Percentiles rank a stretch among this genome's conserved stretches.
Conservation (phyloP, 441 rosid genomes). For the Gossypium davidsonii region DNA sequence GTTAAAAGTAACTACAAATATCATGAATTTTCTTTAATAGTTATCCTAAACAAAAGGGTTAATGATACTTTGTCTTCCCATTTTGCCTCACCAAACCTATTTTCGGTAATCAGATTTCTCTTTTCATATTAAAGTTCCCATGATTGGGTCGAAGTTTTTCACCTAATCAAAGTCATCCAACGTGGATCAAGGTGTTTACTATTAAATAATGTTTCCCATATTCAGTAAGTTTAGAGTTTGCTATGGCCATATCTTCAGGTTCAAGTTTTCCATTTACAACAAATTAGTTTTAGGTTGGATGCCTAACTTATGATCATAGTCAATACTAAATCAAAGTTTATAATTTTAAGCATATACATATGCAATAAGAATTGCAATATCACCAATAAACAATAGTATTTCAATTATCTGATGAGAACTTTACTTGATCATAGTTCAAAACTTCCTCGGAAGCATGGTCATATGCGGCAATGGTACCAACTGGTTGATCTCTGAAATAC, state of each 20-base stretch:
- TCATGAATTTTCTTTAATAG: not conserved
- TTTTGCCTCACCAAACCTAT: not conserved
- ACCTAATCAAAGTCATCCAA: not conserved
- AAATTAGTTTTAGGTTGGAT: not conserved
- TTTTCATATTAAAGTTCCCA: not conserved
- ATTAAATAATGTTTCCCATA: not conserved
- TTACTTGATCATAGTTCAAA: slow-evolving; percentile 77
- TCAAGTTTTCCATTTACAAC: not conserved
- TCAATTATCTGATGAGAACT: not conserved
- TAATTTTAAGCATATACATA: not conserved
- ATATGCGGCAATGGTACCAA: slow-evolving; percentile 1
- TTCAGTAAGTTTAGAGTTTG: not conserved
- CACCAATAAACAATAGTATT: not conserved
- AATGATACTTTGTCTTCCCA: not conserved
- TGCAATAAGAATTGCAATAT: not conserved
- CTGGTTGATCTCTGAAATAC: slow-evolving; percentile 47
- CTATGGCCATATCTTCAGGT: not conserved
- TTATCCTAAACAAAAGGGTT: not conserved
- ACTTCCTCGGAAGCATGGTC: slow-evolving; percentile 85
- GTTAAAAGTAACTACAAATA: not conserved
- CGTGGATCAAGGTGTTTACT: not conserved
- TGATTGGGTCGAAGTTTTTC: not conserved
- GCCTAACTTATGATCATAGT: not conserved
- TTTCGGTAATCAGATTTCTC: not conserved
- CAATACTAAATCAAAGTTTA: slow-evolving; percentile 5